Conservation (phyloP, 768 basidiomycete genomes). For the Albatrellus ellisii region DNA sequence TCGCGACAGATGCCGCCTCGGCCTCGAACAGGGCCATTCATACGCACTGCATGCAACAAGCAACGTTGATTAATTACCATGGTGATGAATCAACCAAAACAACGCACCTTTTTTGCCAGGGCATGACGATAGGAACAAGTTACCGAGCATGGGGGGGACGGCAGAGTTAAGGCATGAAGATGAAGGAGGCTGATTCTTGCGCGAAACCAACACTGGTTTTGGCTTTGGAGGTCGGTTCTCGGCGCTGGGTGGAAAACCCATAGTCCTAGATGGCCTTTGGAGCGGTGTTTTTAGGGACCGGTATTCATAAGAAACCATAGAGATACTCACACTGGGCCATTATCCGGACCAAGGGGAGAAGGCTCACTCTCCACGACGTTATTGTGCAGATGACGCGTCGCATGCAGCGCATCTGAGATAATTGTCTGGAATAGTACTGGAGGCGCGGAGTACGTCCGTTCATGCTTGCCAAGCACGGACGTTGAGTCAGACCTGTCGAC, state of each 20-base stretch:
- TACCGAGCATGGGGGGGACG: constrained; percentile 40
- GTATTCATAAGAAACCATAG: too few species aligned
- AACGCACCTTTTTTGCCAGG: constrained; percentile 82
- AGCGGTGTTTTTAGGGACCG: too few species aligned
- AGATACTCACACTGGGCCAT: background rate
- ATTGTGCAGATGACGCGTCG: background rate
- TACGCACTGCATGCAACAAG: constrained; percentile 34
- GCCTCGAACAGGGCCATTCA: constrained; percentile 65
- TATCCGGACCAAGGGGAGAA: background rate
- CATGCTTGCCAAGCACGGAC: constrained; percentile 4
- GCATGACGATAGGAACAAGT: constrained; percentile 80
- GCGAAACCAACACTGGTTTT: background rate
- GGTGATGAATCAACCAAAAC: background rate
- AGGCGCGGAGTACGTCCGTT: constrained; percentile 12
- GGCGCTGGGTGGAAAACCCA: background rate
- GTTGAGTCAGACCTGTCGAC: constrained; percentile 5
- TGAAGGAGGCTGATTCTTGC: background rate
- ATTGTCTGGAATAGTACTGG: constrained; percentile 3
- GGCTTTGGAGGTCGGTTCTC: background rate
- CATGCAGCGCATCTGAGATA: background rate
- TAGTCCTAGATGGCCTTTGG: too few species aligned
- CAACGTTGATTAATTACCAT: background rate
- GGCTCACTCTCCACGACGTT: background rate
- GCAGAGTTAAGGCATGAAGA: too few species aligned
- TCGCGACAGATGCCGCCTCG: constrained; percentile 76